These are phyloP conservation scores for Suhomyces bolitotheri DNA, from an alignment of 1,139 yeast genomes.

Conservation along the genomic window DNA sequence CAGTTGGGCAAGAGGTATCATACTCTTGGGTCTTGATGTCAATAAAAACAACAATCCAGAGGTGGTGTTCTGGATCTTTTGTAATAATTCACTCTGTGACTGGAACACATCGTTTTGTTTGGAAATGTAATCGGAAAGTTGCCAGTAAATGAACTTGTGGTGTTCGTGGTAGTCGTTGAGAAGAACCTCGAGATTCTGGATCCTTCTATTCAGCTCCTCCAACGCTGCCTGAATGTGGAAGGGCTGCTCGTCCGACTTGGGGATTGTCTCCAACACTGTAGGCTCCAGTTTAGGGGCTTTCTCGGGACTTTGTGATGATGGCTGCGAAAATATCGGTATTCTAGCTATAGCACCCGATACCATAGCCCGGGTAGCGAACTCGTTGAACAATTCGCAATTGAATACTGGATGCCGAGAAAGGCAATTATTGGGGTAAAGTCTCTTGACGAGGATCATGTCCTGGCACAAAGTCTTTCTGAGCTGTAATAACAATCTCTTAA, in stretches of 20 bases:
- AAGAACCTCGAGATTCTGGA: constrained; percentile 20
- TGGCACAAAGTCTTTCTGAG: constrained; percentile 32
- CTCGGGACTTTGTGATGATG: not conserved
- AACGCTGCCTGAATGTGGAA: constrained; percentile 5
- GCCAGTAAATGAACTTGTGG: constrained; percentile 18
- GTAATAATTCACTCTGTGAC: constrained; percentile 23
- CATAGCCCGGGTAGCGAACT: constrained; percentile 22
- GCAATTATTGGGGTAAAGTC: constrained; percentile 28
- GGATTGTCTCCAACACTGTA: not conserved
- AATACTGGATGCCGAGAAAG: constrained; percentile 32
- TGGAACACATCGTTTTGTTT: constrained; percentile 23
- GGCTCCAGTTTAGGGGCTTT: not conserved
- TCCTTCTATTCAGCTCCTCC: constrained; percentile 11
- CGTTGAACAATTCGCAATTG: constrained; percentile 22
- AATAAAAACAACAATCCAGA: constrained; percentile 24
- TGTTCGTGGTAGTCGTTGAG: constrained; percentile 19
- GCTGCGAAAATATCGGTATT: constrained; percentile 4
- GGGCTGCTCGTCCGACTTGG: not conserved
- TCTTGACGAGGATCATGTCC: constrained; percentile 34
- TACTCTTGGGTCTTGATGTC: constrained; percentile 19
- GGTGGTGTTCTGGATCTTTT: constrained; percentile 21
- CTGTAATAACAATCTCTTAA: constrained; percentile 23
- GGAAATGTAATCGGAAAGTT: constrained; percentile 20
- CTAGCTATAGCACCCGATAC: constrained; percentile 12
- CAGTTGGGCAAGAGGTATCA: constrained; percentile 22